Base-by-base conservation (phyloP, 2,329 filamentous ascomycete genomes). In the Didymella lethalis region DNA sequence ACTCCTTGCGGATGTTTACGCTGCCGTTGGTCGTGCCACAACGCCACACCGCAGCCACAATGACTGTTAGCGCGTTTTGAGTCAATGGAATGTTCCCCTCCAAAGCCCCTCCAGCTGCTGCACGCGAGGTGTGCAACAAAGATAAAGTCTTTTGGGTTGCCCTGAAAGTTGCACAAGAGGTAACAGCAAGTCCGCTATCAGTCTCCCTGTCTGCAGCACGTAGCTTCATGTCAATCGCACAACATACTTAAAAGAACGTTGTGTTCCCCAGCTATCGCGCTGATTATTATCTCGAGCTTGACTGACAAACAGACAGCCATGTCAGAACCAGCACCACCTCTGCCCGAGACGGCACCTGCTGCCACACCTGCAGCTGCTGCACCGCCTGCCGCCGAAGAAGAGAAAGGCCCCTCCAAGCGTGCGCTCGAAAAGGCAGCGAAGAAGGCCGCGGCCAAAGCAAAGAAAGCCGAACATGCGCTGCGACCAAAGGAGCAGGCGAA, bases 381-480 rank as follows among this genome's bases (percentile, higher is more conserved):
- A 4, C 12, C 12, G 12, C 54, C 48, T 7, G 41, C 44, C 7
- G 48, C 31, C 28, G 67, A 71, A 25, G 73, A 75, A 26, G 73
- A 75, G 41, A 77, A 77, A 53, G 75, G 74, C 16, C 74, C 74
- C 14, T 83, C 81, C 4, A 83, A 83, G 72, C 76, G 80, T 18
- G 81, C 81, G 2, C 77, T 80, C 5, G 81, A 82, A 59, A 83
- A 83, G 60, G 81, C 78, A 28, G 79, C 78, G 14, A 83, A 82
- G 68, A 83, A 83, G 66, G 80, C 80, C 1, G 81, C 78, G 8
- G 78, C 79, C 31, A 76, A 76, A 54, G 72, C 71, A 8, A 75
- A 77, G 53, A 82, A 82, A 57, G 79, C 79, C 7, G 74, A 78
- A 59, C 76, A 78, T 57, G 78, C 79, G 34, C 64, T 76, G 3